A percentile compares a stretch with the other conserved stretches of the same genome.
Conservation (phyloP, 169 alveolate species). For the Eimeria tenella region DNA sequence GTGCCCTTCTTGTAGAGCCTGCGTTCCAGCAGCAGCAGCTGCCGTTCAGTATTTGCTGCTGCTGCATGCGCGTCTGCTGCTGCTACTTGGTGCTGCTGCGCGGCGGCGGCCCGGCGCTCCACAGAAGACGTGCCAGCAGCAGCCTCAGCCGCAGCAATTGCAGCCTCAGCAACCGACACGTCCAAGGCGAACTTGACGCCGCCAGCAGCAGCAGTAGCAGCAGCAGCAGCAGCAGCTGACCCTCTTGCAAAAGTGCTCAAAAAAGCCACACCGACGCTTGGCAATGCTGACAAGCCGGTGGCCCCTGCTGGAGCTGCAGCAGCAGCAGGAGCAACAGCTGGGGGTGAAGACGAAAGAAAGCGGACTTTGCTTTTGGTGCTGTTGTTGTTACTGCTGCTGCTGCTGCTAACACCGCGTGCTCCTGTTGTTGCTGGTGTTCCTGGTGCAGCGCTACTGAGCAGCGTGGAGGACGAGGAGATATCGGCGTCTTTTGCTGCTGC, state of each 20-base stretch:
- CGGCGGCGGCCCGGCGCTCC: slow-evolving; percentile 1
- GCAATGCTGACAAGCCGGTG: not conserved
- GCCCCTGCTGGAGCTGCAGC: not conserved
- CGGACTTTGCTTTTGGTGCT: not conserved
- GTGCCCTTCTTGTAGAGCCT: not conserved
- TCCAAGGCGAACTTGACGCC: not conserved
- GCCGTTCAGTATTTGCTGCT: not conserved
- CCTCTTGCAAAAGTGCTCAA: not conserved
- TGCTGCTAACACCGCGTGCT: not conserved
- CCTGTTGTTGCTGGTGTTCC: not conserved
- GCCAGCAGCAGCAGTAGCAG: not conserved
- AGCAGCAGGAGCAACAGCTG: not conserved
- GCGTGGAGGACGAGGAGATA: not conserved
- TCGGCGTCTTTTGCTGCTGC: not conserved
- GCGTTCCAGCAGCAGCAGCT: slow-evolving; percentile 39
- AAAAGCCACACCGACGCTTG: not conserved
- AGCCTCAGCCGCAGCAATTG: slow-evolving; percentile 7
- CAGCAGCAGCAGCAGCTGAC: not conserved
- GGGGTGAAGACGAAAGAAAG: not conserved
- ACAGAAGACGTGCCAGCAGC: slow-evolving; percentile 15
- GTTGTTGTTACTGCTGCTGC: not conserved
- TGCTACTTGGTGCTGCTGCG: not conserved
- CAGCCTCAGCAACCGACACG: not conserved
- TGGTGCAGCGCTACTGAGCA: not conserved
- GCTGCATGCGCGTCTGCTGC: not conserved